Evolutionary conservation across 306 rosid species (phyloP).

Genomic region (Luffa acutangula): DNA sequence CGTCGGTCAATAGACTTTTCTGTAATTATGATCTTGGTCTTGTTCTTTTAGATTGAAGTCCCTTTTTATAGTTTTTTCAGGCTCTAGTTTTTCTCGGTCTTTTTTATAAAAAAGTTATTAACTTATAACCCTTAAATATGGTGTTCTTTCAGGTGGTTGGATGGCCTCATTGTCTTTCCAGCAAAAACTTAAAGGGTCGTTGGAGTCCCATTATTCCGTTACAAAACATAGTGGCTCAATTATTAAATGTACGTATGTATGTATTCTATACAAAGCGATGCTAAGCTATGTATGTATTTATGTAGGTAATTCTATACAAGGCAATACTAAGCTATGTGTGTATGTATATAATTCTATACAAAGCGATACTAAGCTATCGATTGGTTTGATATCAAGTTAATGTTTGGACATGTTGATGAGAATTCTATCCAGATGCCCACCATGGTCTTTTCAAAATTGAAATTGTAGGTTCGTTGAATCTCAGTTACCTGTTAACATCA

Average conservation of each 20-base stretch:
- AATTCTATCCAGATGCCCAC: neutral
- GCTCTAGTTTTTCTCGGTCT: no score
- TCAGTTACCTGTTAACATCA: neutral
- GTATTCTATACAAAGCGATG: neutral
- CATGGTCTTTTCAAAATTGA: neutral
- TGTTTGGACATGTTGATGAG: neutral
- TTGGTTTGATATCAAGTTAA: neutral
- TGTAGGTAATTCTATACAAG: neutral
- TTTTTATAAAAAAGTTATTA: no score
- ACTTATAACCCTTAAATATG: neutral
- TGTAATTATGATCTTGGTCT: no score
- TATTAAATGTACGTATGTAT: no score
- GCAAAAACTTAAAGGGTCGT: neutral
- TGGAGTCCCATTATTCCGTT: neutral
- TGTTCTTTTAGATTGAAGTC: no score
- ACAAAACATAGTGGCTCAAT: neutral
- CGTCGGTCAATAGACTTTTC: no score
- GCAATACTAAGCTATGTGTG: neutral
- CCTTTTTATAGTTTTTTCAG: no score
- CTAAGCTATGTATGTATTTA: neutral
- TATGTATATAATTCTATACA: neutral
- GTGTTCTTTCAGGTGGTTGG: no score
- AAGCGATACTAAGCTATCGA: neutral
- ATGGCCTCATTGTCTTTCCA: no score
- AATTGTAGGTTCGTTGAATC: neutral